Conservation (phyloP, 2,329 filamentous ascomycete species). For the Trichoderma atrobrunneum region DNA sequence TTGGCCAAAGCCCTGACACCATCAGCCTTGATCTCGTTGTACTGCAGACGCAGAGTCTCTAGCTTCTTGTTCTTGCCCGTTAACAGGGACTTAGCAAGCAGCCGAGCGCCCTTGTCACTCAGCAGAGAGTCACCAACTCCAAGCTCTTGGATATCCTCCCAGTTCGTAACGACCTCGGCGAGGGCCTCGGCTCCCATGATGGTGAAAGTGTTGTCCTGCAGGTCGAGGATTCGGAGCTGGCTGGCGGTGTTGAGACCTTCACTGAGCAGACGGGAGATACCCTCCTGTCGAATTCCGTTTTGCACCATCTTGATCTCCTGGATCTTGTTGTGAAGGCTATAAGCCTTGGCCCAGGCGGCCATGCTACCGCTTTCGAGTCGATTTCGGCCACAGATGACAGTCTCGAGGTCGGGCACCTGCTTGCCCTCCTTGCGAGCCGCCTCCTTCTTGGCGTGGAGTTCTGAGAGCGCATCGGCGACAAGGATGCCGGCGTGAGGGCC, state of each 20-base stretch:
- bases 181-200: conserved; percentile 74
- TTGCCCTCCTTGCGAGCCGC: conserved; percentile 69
- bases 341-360: conserved; percentile 89
- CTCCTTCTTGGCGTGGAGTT: conserved; percentile 80
- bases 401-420: conserved; percentile 80
- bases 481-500: conserved; percentile 87
- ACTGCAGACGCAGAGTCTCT: conserved; percentile 80
- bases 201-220: conserved; percentile 98
- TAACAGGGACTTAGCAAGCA: conserved; percentile 69
- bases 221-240: conserved; percentile 72
- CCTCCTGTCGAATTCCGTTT: conserved; percentile 94
- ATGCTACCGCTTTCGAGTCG: conserved; percentile 94
- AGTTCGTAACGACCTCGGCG: conserved; percentile 68
- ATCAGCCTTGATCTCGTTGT: conserved; percentile 84
- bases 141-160: conserved; percentile 75
- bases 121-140: conserved; percentile 88
- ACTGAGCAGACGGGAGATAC: conserved; percentile 76
- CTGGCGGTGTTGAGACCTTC: conserved; percentile 72
- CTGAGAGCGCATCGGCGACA: conserved; percentile 81
- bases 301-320: conserved; percentile 95
- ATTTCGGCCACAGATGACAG: conserved; percentile 96
- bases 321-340: conserved; percentile 76
- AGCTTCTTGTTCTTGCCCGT: conserved; percentile 76
- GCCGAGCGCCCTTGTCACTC: conserved; percentile 69
- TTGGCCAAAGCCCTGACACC: conserved; percentile 69